A percentile compares a stretch with the other conserved stretches of the same genome.
Evolutionary conservation across 352 stramenopile species (phyloP).

Genomic region (Phytophthora constricta): DNA sequence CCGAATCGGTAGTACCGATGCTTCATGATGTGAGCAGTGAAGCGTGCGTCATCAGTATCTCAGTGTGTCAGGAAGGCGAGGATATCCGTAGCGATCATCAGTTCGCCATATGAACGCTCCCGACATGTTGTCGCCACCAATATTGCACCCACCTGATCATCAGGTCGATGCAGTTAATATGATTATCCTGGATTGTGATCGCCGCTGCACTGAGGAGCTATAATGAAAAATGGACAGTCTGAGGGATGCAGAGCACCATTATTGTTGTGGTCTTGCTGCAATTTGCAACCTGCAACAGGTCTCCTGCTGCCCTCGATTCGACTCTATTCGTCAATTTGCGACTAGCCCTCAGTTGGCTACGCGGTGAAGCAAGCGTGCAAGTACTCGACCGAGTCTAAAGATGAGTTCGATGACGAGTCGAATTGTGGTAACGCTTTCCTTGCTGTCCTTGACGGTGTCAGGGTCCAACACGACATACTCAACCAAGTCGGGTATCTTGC

Average conservation of each 20-base stretch:
- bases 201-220: background rate
- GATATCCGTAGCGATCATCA: background rate
- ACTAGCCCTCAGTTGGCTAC: background rate
- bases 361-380: too few species aligned
- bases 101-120: background rate
- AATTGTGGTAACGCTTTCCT: background rate
- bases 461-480: conserved; percentile 26
- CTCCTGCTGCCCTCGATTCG: too few species aligned
- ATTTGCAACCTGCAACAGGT: too few species aligned
- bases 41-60: background rate
- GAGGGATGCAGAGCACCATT: background rate
- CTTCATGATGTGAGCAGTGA: background rate
- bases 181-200: background rate
- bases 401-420: too few species aligned
- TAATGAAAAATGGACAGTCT: background rate
- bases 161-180: background rate
- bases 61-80: too few species aligned
- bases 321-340: background rate
- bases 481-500: conserved; percentile 34
- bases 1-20: too few species aligned
- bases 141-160: background rate
- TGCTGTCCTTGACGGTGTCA: background rate
- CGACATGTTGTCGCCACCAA: background rate
- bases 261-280: background rate
- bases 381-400: too few species aligned